Evolutionary conservation across 108 stramenopile species (phyloP).

Genomic region (Epithemia pelagica): DNA sequence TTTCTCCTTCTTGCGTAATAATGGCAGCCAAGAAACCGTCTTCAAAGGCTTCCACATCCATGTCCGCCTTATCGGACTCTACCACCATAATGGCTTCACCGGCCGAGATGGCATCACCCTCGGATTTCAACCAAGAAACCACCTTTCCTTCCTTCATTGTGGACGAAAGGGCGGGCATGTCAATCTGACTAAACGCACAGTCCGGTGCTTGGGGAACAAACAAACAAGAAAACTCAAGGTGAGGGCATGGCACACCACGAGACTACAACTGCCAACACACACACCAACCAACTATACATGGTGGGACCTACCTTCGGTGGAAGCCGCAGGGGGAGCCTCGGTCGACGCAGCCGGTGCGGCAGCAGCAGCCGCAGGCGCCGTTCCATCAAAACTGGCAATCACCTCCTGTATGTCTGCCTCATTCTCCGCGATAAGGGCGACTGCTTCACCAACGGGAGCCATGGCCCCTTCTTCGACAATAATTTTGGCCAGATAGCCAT

Average conservation of each 20-base stretch:
- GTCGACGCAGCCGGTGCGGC: slow-evolving; percentile 19
- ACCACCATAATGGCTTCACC: slow-evolving; percentile 97
- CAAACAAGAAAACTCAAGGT: slow-evolving; percentile 1
- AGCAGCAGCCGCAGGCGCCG: slow-evolving; percentile 25
- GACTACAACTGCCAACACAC: too few relatives aligned
- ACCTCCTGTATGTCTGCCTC: slow-evolving; percentile 61
- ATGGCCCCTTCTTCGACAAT: slow-evolving; percentile 74
- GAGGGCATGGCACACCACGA: too few relatives aligned
- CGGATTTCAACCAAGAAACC: slow-evolving; percentile 91
- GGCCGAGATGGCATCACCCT: slow-evolving; percentile 85
- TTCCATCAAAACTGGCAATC: slow-evolving; percentile 25
- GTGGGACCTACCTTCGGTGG: not conserved
- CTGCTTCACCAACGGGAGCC: slow-evolving; percentile 78
- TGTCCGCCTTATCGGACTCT: slow-evolving; percentile 97
- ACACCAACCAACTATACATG: too few relatives aligned
- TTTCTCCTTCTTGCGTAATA: slow-evolving; percentile 86
- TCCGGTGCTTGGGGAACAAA: slow-evolving; percentile 48
- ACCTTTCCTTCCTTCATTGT: slow-evolving; percentile 98
- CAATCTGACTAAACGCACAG: slow-evolving; percentile 72
- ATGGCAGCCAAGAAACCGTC: slow-evolving; percentile 95
- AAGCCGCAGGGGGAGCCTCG: slow-evolving; percentile 15
- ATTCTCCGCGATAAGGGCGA: slow-evolving; percentile 67
- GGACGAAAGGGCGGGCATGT: slow-evolving; percentile 96
- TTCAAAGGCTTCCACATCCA: slow-evolving; percentile 97
- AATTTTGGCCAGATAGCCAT: slow-evolving; percentile 81